Base-by-base conservation (phyloP, 2,329 filamentous ascomycete species). In the Aspergillus transmontanensis region DNA sequence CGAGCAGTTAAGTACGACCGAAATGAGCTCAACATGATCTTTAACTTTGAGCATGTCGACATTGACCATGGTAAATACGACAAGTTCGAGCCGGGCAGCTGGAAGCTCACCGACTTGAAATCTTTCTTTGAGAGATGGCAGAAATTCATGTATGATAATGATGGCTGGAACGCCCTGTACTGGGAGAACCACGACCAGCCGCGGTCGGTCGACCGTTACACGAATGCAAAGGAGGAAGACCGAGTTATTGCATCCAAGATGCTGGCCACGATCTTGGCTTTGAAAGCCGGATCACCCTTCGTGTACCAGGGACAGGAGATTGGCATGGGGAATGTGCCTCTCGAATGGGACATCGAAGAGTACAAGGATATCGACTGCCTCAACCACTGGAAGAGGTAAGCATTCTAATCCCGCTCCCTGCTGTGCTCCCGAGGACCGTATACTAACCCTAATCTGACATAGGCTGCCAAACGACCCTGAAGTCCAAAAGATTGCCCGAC, bases 301-400 rank as follows among this genome's bases (percentile, higher is more conserved):
- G 77, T 90, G n/a, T 90, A 89, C 71, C 88, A 90, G 73, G 89
- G 89, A 14, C 87, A 91, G 72, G 89, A 91, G 75, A 80, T 90
- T 39, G 89, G 87, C 21, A 89, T 90, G 85, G 80, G 83, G 39
- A 90, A 90, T 69, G 81, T 89, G 23, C 88, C 89, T 2, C 75
- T 76, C 11, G 80, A 83, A 5, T 90, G 89, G 87, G 77, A 78
- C 1, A 86, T 90, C 58, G 74, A 86, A 4, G 86, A 90, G 68
- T 93, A 91, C 77, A 87, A 88, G 73, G 90, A 93, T 66, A 82
- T 92, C 30, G 86, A 88, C 60, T 83, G 82, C 21, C 76, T 83
- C 41, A 88, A 87, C 67, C 86, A 85, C 71, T 87, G 82, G 83
- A 80, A 81, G 57, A 70, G 75, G 75, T 79, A 71, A 4, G 61